phyloP scores from a whole-genome alignment of 768 basidiomycete species.

The Russula compacta region DNA sequence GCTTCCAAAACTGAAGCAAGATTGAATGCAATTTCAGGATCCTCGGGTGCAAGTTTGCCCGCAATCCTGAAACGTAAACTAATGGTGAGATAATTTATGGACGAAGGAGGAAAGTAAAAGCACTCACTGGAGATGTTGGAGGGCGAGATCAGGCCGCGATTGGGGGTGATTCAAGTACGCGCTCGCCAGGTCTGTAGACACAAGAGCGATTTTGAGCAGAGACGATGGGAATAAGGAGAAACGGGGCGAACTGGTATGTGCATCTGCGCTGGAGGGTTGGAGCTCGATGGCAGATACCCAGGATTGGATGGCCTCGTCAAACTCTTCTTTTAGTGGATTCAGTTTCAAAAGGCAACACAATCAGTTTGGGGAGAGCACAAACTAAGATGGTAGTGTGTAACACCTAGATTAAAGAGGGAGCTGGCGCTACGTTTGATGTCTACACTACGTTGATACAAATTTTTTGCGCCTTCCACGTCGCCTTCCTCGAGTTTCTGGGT shows the following conservation, averaged over 20 bases:
- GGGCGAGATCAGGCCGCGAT: conserved; percentile 75
- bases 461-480: conserved; percentile 70
- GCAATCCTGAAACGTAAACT: conserved; percentile 52
- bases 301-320: conserved; percentile 72
- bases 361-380: conserved; percentile 25
- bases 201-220: conserved; percentile 19
- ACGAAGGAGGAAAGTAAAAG: conserved; percentile 21
- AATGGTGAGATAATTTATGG: conserved; percentile 23
- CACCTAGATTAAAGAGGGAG: conserved; percentile 80
- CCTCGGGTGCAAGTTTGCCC: conserved; percentile 73
- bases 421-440: conserved; percentile 75
- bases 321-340: conserved; percentile 53
- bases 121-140: conserved; percentile 69
- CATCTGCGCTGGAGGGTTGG: conserved; percentile 77
- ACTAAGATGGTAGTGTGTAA: conserved; percentile 87
- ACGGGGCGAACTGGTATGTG: conserved; percentile 66
- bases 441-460: conserved; percentile 66
- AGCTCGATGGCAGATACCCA: conserved; percentile 81
- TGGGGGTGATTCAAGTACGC: conserved; percentile 79
- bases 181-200: conserved; percentile 64
- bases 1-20: conserved; percentile 87
- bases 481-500: conserved; percentile 81
- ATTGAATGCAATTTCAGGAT: conserved; percentile 89
- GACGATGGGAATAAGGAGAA: conserved; percentile 10
- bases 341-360: neutral